Conservation (phyloP, 2,329 filamentous ascomycete genomes). For the Fusarium sp. region DNA sequence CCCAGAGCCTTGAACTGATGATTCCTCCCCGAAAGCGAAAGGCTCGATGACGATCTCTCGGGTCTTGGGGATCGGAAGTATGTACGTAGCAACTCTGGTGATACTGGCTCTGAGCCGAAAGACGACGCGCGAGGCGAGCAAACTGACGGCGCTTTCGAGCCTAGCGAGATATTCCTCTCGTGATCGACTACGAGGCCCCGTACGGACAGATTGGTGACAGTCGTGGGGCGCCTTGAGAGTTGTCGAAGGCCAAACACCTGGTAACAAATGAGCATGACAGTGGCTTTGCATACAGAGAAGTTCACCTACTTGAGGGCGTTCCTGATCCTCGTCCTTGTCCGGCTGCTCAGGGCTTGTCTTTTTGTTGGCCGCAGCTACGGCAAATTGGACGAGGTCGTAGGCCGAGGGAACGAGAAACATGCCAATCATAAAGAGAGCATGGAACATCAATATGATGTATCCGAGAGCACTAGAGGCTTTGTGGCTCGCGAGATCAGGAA, state of each 20-base stretch:
- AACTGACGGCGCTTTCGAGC: not conserved
- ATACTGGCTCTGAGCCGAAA: not conserved
- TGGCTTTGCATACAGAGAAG: not conserved
- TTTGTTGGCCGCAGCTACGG: not conserved
- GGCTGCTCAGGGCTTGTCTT: not conserved
- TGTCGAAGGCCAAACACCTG: conserved; percentile 45
- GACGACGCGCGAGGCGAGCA: conserved; percentile 12
- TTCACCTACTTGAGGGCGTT: conserved; percentile 33
- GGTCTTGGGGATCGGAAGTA: conserved; percentile 39
- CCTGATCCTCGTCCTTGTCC: not conserved
- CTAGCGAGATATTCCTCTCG: conserved; percentile 7
- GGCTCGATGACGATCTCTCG: conserved; percentile 9
- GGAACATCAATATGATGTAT: conserved; percentile 74
- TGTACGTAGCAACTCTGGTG: conserved; percentile 27
- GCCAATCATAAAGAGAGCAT: conserved; percentile 63
- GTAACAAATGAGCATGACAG: conserved; percentile 71
- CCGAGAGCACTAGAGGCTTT: conserved; percentile 75
- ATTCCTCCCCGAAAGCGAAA: conserved; percentile 1
- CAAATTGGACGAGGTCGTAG: conserved; percentile 20
- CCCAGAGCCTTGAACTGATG: conserved; percentile 9
- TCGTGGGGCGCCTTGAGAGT: conserved; percentile 42
- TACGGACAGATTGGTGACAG: conserved; percentile 28
- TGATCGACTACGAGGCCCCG: not conserved
- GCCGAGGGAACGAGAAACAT: conserved; percentile 36
- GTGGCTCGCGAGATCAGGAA: conserved; percentile 72